These are phyloP conservation scores for Xylaria telfairii DNA, from an alignment of 495 filamentous ascomycete genomes.

Conservation along the genomic window DNA sequence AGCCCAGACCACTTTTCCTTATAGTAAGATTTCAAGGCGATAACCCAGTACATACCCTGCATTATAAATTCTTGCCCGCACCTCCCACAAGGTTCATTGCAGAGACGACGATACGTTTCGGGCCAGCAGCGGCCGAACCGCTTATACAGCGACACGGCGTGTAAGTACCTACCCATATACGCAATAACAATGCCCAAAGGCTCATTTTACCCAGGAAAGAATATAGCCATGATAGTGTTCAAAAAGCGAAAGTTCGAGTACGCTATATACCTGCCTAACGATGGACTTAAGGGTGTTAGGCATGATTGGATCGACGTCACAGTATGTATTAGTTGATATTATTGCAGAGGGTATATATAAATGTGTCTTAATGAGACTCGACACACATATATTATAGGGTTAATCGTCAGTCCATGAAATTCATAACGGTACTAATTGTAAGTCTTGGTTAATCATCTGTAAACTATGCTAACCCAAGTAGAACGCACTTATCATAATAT, in stretches of 20 bases:
- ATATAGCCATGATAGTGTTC: neutral
- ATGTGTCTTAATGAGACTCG: neutral
- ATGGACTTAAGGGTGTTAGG: neutral
- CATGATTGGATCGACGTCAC: no score
- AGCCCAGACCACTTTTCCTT: neutral
- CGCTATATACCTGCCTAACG: neutral
- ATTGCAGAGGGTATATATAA: neutral
- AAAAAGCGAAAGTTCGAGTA: neutral
- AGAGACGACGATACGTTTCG: neutral
- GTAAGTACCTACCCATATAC: neutral
- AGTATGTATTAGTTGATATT: neutral
- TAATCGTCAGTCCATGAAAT: neutral
- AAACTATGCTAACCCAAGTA: neutral
- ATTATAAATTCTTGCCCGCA: neutral
- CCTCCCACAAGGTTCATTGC: neutral
- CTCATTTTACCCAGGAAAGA: neutral
- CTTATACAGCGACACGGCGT: neutral
- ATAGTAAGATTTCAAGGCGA: neutral
- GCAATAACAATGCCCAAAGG: neutral
- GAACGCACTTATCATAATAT: neutral
- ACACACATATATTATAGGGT: neutral
- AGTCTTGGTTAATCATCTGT: neutral
- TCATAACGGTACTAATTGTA: neutral
- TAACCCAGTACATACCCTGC: neutral
- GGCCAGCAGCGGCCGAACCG: neutral